These are phyloP conservation scores for Candolleomyces efflorescens DNA, from an alignment of 768 basidiomycete species.

Conservation along the genomic window DNA sequence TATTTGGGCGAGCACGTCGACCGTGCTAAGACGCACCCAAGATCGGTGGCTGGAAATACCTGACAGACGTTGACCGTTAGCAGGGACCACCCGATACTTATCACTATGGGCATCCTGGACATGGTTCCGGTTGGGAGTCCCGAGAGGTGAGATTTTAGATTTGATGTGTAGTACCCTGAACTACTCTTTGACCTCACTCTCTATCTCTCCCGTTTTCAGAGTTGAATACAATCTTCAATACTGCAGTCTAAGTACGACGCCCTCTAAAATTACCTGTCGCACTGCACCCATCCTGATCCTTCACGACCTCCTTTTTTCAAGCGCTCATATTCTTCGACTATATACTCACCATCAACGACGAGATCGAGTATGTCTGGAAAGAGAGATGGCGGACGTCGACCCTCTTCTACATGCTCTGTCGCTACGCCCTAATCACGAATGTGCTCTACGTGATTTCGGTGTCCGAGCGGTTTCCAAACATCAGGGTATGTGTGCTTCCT, in stretches of 20 bases:
- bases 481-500: conserved; percentile 1
- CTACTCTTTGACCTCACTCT: neutral
- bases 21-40: neutral
- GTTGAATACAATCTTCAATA: neutral
- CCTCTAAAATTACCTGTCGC: too few relatives aligned
- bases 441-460: neutral
- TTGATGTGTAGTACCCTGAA: neutral
- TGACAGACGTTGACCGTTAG: neutral
- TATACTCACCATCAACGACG: neutral
- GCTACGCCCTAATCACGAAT: conserved; percentile 4
- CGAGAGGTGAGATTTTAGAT: neutral
- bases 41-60: neutral
- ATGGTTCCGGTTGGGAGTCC: too few relatives aligned
- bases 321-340: conserved; percentile 5
- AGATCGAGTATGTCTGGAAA: conserved; percentile 7
- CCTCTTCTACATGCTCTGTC: conserved; percentile 6
- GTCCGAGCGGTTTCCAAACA: neutral
- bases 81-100: neutral
- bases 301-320: neutral
- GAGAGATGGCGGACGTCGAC: conserved; percentile 3
- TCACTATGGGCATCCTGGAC: too few relatives aligned
- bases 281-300: neutral
- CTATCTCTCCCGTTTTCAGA: too few relatives aligned
- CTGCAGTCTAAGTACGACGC: conserved; percentile 3
- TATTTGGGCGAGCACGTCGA: neutral